phyloP scores from a whole-genome alignment of 2,329 filamentous ascomycete genomes.

The Xylariaceae sp. region DNA sequence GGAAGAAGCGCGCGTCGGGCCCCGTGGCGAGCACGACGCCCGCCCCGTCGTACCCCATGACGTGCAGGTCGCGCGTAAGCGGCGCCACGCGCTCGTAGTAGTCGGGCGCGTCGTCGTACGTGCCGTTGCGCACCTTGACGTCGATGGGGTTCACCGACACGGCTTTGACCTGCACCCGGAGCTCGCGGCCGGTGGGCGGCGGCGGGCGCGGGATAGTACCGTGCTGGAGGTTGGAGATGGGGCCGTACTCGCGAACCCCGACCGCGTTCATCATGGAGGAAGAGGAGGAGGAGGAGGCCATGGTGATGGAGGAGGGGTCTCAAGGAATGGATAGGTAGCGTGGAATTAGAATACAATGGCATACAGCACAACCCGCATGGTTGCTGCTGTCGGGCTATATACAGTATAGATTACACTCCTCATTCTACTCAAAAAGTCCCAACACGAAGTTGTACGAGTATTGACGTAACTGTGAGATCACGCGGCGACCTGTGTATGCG shows the following conservation, averaged over 20 bases:
- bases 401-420: no score
- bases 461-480: no score
- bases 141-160: slow-evolving; percentile 35
- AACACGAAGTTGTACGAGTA: no score
- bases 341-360: no score
- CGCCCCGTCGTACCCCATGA: slow-evolving; percentile 36
- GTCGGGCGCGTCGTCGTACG: slow-evolving; percentile 29
- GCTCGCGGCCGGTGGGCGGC: slow-evolving; percentile 14
- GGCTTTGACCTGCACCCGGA: slow-evolving; percentile 16
- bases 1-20: slow-evolving; percentile 25
- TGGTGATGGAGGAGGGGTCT: no score
- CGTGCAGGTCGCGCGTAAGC: slow-evolving; percentile 23
- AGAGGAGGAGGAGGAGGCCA: neutral
- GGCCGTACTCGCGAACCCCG: slow-evolving; percentile 15
- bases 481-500: no score
- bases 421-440: no score
- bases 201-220: slow-evolving; percentile 11
- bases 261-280: slow-evolving; percentile 16
- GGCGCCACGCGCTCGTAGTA: slow-evolving; percentile 25
- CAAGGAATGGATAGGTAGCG: no score
- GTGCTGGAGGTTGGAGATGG: slow-evolving; percentile 14
- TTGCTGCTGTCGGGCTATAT: no score
- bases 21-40: slow-evolving; percentile 30
- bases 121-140: slow-evolving; percentile 26
- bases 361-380: no score